Evolutionary conservation across 306 rosid species (phyloP), one percentile per base, ranked within the genome.

Genomic region (Fagus sylvatica): DNA sequence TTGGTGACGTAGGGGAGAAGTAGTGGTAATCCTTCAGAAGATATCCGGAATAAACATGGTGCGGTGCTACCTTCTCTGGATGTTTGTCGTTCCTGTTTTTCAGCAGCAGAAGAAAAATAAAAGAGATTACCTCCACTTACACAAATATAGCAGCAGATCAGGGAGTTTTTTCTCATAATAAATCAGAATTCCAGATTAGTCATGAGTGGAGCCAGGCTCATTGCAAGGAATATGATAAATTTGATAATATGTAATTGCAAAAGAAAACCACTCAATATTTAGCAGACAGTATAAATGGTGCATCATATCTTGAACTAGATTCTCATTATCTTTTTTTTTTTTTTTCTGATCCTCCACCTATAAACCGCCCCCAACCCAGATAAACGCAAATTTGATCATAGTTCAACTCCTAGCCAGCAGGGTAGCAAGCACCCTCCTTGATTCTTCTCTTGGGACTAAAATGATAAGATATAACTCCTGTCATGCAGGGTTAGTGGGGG

Each of bases 1-100:
- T 87, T 96, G 67, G 94, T 86, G 49, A 96, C 77, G 79, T 85
- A 84, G 17, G 98, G 98, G 59, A 96, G 96, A 81, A 93, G 79
- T 64, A 93, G 84, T 32, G 99, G 94, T 88, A 93, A 85, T 80
- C 99, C 99, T 88, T 96, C 99, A 0, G 99, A 91, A 16, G 97
- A 90, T 84, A 96, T 91, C 69, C 99, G 89, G 83, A 96, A 96
- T 66, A 81, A 76, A 87, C 99, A 93, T 13, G 96, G 98, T 22
- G 94, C 82, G 54, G 87, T 28, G 82, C 72, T 87, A 69, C 98
- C 98, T 84, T 93, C 96, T 84, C 93, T 89, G 64, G 98, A 87
- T 65, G 99, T 74, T 83, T 96, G 99, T 78, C 99, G 86, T 87
- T 93, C 99, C 99, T 96, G 78, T 60, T 73, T 37, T 67, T 79